These are phyloP conservation scores for Hypoxylon sp. DNA, from an alignment of 2,329 filamentous ascomycete genomes.

Conservation along the genomic window DNA sequence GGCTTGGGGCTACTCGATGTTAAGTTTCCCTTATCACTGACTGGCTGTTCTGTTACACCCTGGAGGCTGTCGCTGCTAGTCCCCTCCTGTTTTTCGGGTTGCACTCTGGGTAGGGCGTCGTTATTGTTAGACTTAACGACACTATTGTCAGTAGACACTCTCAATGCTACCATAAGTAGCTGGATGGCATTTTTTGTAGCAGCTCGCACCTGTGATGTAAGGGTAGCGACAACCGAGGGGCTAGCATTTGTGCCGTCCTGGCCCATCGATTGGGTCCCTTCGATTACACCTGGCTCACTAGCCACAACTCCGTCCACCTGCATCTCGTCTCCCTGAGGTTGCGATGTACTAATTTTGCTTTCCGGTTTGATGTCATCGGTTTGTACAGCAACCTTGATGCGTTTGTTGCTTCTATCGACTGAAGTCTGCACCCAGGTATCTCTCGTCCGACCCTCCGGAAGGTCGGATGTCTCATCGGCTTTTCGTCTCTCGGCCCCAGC, in stretches of 20 bases:
- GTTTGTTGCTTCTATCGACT: constrained; percentile 58
- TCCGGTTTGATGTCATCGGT: constrained; percentile 23
- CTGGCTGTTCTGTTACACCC: constrained; percentile 2
- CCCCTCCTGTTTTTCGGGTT: constrained; percentile 14
- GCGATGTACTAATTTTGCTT: constrained; percentile 1
- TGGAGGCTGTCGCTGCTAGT: not conserved
- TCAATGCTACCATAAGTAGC: constrained; percentile 42
- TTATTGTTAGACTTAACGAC: constrained; percentile 39
- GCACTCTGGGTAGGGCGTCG: constrained; percentile 19
- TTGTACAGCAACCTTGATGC: constrained; percentile 56
- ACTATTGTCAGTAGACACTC: constrained; percentile 45
- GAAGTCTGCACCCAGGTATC: constrained; percentile 61
- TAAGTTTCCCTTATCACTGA: not conserved
- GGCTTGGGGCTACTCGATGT: not conserved
- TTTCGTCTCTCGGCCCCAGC: constrained; percentile 50
- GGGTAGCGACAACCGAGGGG: constrained; percentile 34
- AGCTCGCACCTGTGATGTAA: constrained; percentile 50
- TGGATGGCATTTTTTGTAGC: constrained; percentile 40
- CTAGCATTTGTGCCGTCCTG: constrained; percentile 18
- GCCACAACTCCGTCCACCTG: constrained; percentile 23
- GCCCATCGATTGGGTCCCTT: constrained; percentile 19
- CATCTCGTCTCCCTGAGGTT: constrained; percentile 30
- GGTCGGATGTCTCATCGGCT: constrained; percentile 44
- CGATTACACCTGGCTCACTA: constrained; percentile 17
- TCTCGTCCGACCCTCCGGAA: constrained; percentile 51